Percentiles rank a stretch among this genome's conserved stretches.
phyloP scores from a whole-genome alignment of 257 asterid species.

The Avicennia marina region DNA sequence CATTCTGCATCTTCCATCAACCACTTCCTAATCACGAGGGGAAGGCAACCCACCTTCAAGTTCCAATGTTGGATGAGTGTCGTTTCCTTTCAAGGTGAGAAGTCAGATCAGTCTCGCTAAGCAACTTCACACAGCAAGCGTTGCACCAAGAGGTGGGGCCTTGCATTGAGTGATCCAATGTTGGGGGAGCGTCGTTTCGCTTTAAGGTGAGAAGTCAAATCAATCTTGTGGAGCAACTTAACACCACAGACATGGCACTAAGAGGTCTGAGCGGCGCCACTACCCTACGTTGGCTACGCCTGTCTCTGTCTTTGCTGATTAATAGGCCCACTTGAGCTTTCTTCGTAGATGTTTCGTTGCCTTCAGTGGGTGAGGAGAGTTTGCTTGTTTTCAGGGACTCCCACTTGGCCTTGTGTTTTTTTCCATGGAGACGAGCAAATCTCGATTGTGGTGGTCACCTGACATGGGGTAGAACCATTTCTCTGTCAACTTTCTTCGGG shows the following conservation, averaged over 20 bases:
- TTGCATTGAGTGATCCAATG: too few species aligned
- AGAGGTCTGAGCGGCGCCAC: neutral
- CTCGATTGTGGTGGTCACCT: constrained; percentile 23
- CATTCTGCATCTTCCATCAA: too few species aligned
- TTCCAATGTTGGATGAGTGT: too few species aligned
- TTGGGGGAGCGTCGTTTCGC: constrained; percentile 31
- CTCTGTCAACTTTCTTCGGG: constrained; percentile 10
- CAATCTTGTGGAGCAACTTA: constrained; percentile 7
- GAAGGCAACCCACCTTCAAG: too few species aligned
- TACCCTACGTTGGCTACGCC: neutral
- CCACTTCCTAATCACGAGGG: too few species aligned
- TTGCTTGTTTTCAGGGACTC: constrained; percentile 25
- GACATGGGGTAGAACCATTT: constrained; percentile 35
- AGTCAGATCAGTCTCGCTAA: too few species aligned
- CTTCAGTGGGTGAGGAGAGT: constrained; percentile 7
- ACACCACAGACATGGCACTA: constrained; percentile 27
- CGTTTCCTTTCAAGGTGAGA: too few species aligned
- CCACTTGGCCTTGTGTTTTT: constrained; percentile 23
- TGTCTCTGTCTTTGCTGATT: neutral
- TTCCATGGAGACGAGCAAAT: constrained; percentile 28
- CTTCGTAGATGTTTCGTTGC: too few species aligned
- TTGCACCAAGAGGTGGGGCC: too few species aligned
- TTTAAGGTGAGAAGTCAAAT: constrained; percentile 24
- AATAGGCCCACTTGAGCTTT: too few species aligned
- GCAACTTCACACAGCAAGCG: too few species aligned